These are phyloP conservation scores for Scenedesmus sp. DNA, from an alignment of 163 green algal genomes.

Conservation along the genomic window DNA sequence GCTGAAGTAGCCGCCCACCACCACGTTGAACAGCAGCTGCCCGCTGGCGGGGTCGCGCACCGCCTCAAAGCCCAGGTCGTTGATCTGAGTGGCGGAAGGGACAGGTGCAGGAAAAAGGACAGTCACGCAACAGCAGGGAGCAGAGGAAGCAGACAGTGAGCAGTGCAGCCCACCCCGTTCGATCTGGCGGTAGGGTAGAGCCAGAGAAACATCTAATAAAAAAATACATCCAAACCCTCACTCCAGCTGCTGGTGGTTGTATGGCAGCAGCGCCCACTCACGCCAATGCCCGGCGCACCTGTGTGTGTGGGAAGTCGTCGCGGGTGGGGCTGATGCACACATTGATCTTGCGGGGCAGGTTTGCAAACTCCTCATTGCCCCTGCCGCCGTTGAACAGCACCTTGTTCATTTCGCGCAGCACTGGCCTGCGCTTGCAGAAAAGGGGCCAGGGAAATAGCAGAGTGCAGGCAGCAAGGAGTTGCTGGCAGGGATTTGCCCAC, in stretches of 20 bases:
- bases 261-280: background rate
- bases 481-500: background rate
- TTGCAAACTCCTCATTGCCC: constrained; percentile 90
- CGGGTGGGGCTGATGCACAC: constrained; percentile 88
- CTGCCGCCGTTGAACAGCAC: constrained; percentile 83
- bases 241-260: background rate
- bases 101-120: background rate
- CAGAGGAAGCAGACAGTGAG: background rate
- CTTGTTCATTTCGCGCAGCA: constrained; percentile 60
- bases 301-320: constrained; percentile 95
- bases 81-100: constrained; percentile 87
- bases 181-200: background rate
- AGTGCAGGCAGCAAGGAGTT: background rate
- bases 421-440: constrained; percentile 45
- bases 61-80: constrained; percentile 96
- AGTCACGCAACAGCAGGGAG: background rate
- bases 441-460: background rate
- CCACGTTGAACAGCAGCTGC: constrained; percentile 81
- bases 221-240: background rate
- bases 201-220: background rate
- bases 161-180: background rate
- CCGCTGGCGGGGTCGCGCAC: constrained; percentile 76
- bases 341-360: constrained; percentile 97
- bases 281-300: constrained; percentile 4
- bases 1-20: constrained; percentile 95